phyloP scores from a whole-genome alignment of 2,329 filamentous ascomycete genomes.

The Aureobasidium sp. region DNA sequence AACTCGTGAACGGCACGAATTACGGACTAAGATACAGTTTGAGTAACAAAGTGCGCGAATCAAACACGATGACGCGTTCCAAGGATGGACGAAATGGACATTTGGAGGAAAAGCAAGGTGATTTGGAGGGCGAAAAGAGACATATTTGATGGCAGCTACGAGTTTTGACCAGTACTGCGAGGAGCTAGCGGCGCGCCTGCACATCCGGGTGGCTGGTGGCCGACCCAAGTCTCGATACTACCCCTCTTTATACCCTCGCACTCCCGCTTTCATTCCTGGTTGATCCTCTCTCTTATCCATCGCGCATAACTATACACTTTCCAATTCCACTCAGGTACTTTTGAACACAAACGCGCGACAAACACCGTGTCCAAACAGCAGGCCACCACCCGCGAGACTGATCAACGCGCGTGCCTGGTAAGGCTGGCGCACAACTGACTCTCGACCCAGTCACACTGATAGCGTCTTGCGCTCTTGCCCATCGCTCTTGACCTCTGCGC shows the following conservation, averaged over 20 bases:
- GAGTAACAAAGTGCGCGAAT: slow-evolving; percentile 8
- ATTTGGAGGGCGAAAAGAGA: not conserved
- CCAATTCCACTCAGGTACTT: slow-evolving; percentile 6
- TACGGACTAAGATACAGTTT: not conserved
- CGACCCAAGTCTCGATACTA: not conserved
- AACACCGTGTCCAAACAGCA: not conserved
- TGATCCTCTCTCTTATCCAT: slow-evolving; percentile 5
- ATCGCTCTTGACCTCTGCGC: slow-evolving; percentile 1
- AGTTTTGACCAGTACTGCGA: not conserved
- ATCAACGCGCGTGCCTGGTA: slow-evolving; percentile 4
- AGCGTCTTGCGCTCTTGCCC: slow-evolving; percentile 9
- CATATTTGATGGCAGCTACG: not conserved
- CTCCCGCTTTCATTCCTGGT: slow-evolving; percentile 7
- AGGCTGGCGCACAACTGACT: slow-evolving; percentile 10
- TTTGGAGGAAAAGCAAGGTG: not conserved
- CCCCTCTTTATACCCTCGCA: slow-evolving; percentile 5
- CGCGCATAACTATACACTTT: slow-evolving; percentile 10
- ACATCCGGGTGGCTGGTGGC: not conserved
- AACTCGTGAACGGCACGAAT: not conserved
- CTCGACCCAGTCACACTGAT: slow-evolving; percentile 2
- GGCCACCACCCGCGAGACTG: not conserved
- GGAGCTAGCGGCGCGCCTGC: not conserved
- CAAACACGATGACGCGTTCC: slow-evolving; percentile 6
- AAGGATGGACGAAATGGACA: not conserved
- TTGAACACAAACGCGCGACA: slow-evolving; percentile 4